Evolutionary conservation across 2,329 filamentous ascomycete species (phyloP), one percentile per base, ranked within the genome.

Genomic region (Paraconiothyrium brasiliense): DNA sequence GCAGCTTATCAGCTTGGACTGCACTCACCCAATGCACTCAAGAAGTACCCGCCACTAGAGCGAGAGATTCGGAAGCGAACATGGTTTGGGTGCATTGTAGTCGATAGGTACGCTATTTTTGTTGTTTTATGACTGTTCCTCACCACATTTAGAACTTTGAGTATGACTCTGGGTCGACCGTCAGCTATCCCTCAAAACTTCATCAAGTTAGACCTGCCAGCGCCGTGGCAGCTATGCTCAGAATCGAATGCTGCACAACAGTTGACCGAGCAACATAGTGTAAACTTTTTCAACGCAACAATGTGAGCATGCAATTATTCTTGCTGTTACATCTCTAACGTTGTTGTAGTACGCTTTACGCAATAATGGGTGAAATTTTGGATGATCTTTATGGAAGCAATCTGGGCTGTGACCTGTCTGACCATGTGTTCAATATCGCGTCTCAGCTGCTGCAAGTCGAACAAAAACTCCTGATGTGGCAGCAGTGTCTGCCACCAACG

Each of bases 111-210:
- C 10, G 35, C 35, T 11, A 14, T 10, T 37, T 37, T 2, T 24
- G 27, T 6, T 6, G 2, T 34, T 20, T 30, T 24, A 6, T 44
- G 48, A 11, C 27, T 46, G 7, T 46, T 7, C 22, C 24, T 32
- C 11, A 11, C 9, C 35, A 5, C 39, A 37, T 66, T 7, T 50
- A 82, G 79, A 61, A 81, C 80, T 8, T 66, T 85, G 49, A 84
- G 83, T 64, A 84, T 85, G 80, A 85, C 83, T 0, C 84, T 85
- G 62, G 84, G 84, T 2, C 75, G 84, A 0, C 84, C 84, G 0
- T 72, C 78, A 0, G 72, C 79, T 0, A 84, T 86, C 20, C 80
- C 82, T 0, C 78, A 84, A 3, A 76, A 75, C 39, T 82, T 83
- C 43, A 71, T 84, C 43, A 76, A 75, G 54, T 65, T 82, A 1